phyloP scores from a whole-genome alignment of 148 eudicot genomes.

The Chenopodium formosanum region DNA sequence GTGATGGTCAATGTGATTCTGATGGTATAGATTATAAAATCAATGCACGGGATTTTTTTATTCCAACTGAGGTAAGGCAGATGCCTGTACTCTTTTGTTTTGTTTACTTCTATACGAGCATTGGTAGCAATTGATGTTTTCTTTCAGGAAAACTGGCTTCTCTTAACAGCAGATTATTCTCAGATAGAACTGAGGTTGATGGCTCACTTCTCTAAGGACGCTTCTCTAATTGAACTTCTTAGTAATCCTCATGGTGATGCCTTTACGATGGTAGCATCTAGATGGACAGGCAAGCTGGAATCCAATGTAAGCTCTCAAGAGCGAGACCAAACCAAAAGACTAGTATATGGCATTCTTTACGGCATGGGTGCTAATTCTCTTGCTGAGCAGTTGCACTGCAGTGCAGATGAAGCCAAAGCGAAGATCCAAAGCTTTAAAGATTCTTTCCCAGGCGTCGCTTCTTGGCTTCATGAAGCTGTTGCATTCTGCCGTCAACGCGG shows the following conservation, averaged over 20 bases:
- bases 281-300: conserved; percentile 79
- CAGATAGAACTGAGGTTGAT: conserved; percentile 94
- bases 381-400: conserved; percentile 85
- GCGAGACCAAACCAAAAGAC: conserved; percentile 86
- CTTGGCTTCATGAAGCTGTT: conserved; percentile 94
- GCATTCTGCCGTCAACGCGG: conserved; percentile 74
- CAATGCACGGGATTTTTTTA: conserved; percentile 86
- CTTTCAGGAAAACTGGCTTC: conserved; percentile 87
- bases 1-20: conserved; percentile 39
- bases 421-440: conserved; percentile 76
- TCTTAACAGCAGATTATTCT: conserved; percentile 93
- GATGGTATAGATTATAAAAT: conserved; percentile 39
- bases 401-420: conserved; percentile 66
- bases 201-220: conserved; percentile 96
- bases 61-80: conserved; percentile 75
- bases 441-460: conserved; percentile 86
- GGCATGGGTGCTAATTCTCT: conserved; percentile 95
- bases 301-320: conserved; percentile 59
- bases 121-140: not conserved
- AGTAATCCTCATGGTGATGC: conserved; percentile 70
- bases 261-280: conserved; percentile 88
- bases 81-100: not conserved
- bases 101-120: not conserved
- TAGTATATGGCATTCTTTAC: conserved; percentile 92
- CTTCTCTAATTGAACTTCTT: conserved; percentile 69